Evolutionary conservation across 176 grass and related monocot species (phyloP), one percentile per base, ranked within the genome.

Genomic region (Carex pumila): DNA sequence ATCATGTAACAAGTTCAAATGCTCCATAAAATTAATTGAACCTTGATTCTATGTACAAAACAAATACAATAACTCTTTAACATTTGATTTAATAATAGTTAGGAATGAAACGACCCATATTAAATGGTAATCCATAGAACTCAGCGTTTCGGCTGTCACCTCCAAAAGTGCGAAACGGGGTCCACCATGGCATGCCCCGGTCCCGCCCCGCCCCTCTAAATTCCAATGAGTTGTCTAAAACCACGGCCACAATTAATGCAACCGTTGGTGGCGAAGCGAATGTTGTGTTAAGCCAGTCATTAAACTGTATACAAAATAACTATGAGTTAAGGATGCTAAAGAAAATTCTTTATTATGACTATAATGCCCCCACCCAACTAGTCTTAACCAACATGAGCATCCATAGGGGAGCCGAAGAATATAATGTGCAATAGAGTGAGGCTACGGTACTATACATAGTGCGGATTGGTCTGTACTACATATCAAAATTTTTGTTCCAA

Each of bases 111-210:
- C 93, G 87, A 47, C 93, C 92, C 73, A 99, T 92, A 77, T 99
- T 95, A 85, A 99, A 99, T 15, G 96, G 96, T 83, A 99, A 77
- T 6, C 90, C 91, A 49, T 99, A 99, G 81, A 99, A 99, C 84
- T 99, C 96, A 58, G 95, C 88, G 0, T 95, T 99, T 36, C 93
- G 89, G 66, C 88, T 93, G 65, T 99, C 96, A 0, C 96, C 96
- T 67, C 89, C 59, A 81, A 89, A 95, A 17, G 96, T 99, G 63
- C 96, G 79, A 84, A 99, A 99, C 0, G 89, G 87, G 0, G 83
- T 86, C 96, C 96, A 99, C 96, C 96, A 99, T 2, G 89, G 83
- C 96, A 99, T 99, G 19, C 96, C 96, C 9, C 96, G 73, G 82
- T 99, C 96, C 71, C 73, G 88, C 10, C 88, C 88, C 0, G 93